Evolutionary conservation across 306 rosid species (phyloP), one percentile per base, ranked within the genome.

Genomic region (Ziziphus jujuba): DNA sequence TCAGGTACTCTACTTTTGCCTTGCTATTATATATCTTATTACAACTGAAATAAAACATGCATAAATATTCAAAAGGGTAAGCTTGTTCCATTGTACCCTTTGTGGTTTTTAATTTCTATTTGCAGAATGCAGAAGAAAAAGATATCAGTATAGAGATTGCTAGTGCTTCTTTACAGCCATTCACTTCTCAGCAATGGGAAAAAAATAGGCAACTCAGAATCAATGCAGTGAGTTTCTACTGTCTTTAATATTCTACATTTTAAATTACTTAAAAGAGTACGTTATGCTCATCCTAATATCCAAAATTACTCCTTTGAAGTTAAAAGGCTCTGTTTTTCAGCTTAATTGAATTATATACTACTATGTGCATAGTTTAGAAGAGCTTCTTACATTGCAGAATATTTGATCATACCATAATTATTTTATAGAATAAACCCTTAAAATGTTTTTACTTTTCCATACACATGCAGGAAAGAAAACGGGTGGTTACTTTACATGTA

Each of bases 131-230:
- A 0, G 84, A 77, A 43, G 77, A 67, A 28, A 71, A 69, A 53
- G 73, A 83, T 64, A 60, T 79, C 44, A 44, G 55, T 34, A 67
- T 90, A 61, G 82, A 65, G 47, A 49, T 84, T 52, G 77, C 87
- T 51, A 88, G 87, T 72, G 53, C 84, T 66, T 93, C 97, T 6
- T 61, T 93, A 59, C 95, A 90, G 67, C 97, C 95, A 33, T 93
- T 93, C 77, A 80, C 86, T 12, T 62, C 69, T 54, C 74, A 83
- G 33, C 86, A 90, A 65, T 93, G 98, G 97, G 73, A 75, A 35
- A 40, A 49, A 24, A 90, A 86, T 80, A 97, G 88, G 73, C 84
- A 93, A 49, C 73, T 81, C 55, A 82, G 73, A 20, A 81, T 88
- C 80, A 88, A 90, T 69, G 81, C 69, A 17, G 97, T 93, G 20